A percentile compares a stretch with the other conserved stretches of the same genome.
These are phyloP conservation scores for Trypanosoma platydactyli DNA, from an alignment of 208 protist species.

Conservation along the genomic window DNA sequence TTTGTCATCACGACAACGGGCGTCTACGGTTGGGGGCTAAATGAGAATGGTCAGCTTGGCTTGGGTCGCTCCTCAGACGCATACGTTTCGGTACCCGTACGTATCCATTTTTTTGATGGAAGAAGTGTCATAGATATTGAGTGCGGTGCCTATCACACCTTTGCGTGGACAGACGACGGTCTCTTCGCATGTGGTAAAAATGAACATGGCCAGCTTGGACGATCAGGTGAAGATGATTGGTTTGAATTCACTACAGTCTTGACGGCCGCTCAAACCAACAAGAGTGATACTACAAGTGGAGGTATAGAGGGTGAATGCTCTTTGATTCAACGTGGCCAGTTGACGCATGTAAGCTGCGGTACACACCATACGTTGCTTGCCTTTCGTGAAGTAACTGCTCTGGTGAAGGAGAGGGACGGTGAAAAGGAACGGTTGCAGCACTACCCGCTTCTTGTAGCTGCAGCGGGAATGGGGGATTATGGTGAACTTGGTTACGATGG, in stretches of 20 bases:
- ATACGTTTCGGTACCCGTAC: constrained; percentile 26
- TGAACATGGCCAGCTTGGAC: constrained; percentile 79
- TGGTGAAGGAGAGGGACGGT: background rate
- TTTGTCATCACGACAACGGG: constrained; percentile 57
- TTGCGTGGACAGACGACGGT: constrained; percentile 50
- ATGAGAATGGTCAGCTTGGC: constrained; percentile 83
- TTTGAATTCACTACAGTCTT: constrained; percentile 30
- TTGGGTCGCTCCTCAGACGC: constrained; percentile 32
- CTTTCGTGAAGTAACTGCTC: constrained; percentile 40
- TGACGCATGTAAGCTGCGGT: constrained; percentile 83
- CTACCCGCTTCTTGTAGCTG: constrained; percentile 55
- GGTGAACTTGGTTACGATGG: constrained; percentile 85
- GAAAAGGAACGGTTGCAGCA: background rate
- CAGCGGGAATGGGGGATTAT: constrained; percentile 81
- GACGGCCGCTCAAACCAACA: constrained; percentile 15
- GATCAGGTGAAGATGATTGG: constrained; percentile 38
- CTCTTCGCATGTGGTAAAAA: constrained; percentile 80
- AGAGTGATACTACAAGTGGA: background rate
- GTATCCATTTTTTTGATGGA: constrained; percentile 47
- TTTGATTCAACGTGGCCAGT: constrained; percentile 35
- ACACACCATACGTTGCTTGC: constrained; percentile 82
- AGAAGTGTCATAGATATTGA: constrained; percentile 32
- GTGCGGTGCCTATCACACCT: constrained; percentile 49
- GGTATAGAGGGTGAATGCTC: background rate
- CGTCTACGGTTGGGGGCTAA: constrained; percentile 80